phyloP scores from a whole-genome alignment of 371 early-diverging fungal genomes.

The Mortierella sp. region DNA sequence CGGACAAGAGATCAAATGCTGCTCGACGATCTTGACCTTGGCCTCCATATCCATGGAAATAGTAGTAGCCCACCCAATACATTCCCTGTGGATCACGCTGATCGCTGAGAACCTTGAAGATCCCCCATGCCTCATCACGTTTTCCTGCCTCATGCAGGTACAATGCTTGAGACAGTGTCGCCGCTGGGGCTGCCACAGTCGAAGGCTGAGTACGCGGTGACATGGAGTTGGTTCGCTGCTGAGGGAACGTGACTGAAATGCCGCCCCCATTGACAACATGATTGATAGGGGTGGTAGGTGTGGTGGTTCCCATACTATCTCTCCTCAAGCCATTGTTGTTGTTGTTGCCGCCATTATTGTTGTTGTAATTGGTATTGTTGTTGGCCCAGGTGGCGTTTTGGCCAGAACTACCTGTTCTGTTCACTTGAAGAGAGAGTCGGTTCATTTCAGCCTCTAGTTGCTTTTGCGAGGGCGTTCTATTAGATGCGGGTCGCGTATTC shows the following conservation, averaged over 20 bases:
- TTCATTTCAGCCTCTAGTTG: slow-evolving; percentile 24
- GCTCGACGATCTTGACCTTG: slow-evolving; percentile 17
- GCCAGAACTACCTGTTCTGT: not conserved
- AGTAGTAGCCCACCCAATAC: slow-evolving; percentile 48
- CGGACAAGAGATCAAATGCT: slow-evolving; percentile 36
- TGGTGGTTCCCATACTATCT: too few relatives aligned
- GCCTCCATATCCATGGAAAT: slow-evolving; percentile 50
- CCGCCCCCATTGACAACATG: slow-evolving; percentile 6
- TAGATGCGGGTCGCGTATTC: slow-evolving; percentile 21
- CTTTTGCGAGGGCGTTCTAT: slow-evolving; percentile 9
- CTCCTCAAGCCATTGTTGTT: not conserved
- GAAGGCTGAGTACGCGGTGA: too few relatives aligned
- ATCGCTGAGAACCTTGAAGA: slow-evolving; percentile 34
- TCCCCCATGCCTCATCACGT: slow-evolving; percentile 34
- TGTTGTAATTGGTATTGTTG: slow-evolving; percentile 4
- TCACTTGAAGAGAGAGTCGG: slow-evolving; percentile 16
- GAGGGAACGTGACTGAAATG: too few relatives aligned
- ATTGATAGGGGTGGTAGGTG: too few relatives aligned
- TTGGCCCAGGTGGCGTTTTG: not conserved
- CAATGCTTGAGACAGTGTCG: slow-evolving; percentile 33
- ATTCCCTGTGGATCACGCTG: slow-evolving; percentile 35
- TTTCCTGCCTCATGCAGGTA: slow-evolving; percentile 27
- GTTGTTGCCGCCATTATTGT: slow-evolving; percentile 4
- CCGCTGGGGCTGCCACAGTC: too few relatives aligned
- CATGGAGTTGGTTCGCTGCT: too few relatives aligned